These are phyloP conservation scores for Rhizopogon vulgaris DNA, from an alignment of 768 basidiomycete species.

Conservation along the genomic window DNA sequence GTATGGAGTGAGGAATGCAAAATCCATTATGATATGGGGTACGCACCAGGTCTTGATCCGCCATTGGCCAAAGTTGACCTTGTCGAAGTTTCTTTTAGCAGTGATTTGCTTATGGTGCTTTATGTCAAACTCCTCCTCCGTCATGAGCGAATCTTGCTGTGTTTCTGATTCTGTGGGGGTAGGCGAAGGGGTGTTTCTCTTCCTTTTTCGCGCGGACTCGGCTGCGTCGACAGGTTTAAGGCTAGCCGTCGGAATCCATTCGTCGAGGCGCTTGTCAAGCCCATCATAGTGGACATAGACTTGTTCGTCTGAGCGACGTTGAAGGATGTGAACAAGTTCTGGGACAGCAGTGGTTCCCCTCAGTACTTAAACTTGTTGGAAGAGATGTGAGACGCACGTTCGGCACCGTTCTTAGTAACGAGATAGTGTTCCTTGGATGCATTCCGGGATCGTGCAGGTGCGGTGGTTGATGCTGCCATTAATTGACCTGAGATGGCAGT, in stretches of 20 bases:
- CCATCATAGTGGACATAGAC: constrained; percentile 71
- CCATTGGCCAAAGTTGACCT: constrained; percentile 80
- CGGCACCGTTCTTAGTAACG: constrained; percentile 27
- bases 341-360: constrained; percentile 5
- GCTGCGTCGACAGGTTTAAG: constrained; percentile 18
- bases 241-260: constrained; percentile 53
- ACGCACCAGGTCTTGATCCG: constrained; percentile 85
- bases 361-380: constrained; percentile 5
- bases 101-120: constrained; percentile 62
- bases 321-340: constrained; percentile 49
- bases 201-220: constrained; percentile 10
- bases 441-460: constrained; percentile 2
- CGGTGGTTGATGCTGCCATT: constrained; percentile 15
- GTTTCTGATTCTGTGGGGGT: constrained; percentile 9
- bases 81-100: constrained; percentile 78
- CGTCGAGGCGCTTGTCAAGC: constrained; percentile 68
- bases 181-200: constrained; percentile 13
- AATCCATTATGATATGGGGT: not conserved
- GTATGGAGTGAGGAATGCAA: not conserved
- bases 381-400: constrained; percentile 27
- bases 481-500: too few species aligned
- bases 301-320: constrained; percentile 39
- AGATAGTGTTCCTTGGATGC: constrained; percentile 10
- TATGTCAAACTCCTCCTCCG: constrained; percentile 67
- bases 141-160: constrained; percentile 34